Evolutionary conservation across 2,329 filamentous ascomycete genomes (phyloP).

Genomic region (Ceratocystis cacaofunesta): DNA sequence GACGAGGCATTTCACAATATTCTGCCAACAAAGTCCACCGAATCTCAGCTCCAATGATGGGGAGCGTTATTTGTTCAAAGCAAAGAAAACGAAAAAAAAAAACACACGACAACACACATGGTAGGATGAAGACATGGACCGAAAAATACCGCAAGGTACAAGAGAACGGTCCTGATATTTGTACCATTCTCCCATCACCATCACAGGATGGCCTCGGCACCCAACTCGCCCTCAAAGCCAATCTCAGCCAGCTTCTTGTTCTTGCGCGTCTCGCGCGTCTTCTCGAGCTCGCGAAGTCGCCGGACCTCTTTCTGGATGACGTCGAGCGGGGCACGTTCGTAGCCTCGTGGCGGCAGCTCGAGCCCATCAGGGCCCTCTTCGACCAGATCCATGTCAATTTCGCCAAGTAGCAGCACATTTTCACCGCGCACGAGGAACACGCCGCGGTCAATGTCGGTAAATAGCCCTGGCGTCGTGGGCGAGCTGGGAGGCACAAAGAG

Average conservation of each 20-base stretch:
- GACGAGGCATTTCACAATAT: constrained; percentile 47
- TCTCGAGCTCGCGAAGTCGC: constrained; percentile 53
- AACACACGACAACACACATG: constrained; percentile 1
- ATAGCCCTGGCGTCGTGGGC: constrained; percentile 38
- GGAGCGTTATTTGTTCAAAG: neutral
- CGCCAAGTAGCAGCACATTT: constrained; percentile 89
- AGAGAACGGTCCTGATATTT: neutral
- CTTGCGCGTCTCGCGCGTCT: constrained; percentile 56
- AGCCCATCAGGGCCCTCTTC: constrained; percentile 64
- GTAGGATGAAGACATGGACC: neutral
- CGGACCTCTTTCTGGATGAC: constrained; percentile 60
- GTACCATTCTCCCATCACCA: neutral
- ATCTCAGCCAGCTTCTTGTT: constrained; percentile 56
- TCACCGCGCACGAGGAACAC: constrained; percentile 88
- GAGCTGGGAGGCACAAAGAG: constrained; percentile 49
- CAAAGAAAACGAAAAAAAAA: constrained; percentile 13
- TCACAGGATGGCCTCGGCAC: neutral
- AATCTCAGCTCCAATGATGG: constrained; percentile 20
- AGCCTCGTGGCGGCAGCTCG: constrained; percentile 51
- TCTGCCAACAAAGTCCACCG: constrained; percentile 31
- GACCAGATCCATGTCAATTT: constrained; percentile 93
- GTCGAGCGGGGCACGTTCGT: constrained; percentile 48
- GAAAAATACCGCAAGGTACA: neutral
- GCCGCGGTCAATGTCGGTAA: constrained; percentile 71
- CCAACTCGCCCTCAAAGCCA: constrained; percentile 68